Conservation (phyloP, 208 protist genomes). For the Borovskyia barvae region DNA sequence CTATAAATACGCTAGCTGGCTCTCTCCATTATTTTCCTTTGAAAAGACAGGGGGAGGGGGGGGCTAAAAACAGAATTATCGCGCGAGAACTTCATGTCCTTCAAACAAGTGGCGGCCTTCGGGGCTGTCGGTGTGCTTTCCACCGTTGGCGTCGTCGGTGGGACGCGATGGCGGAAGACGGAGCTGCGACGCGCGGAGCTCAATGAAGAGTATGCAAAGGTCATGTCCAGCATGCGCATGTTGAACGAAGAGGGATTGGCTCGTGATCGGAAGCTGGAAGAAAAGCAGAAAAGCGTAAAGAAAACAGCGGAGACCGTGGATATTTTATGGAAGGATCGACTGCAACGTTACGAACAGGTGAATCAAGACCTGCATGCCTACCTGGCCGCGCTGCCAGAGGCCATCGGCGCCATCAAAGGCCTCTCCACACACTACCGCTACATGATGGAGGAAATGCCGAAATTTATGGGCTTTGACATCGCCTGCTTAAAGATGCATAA, state of each 20-base stretch:
- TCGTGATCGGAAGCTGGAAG: slow-evolving; percentile 30
- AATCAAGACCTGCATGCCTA: slow-evolving; percentile 68
- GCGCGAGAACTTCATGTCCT: no score
- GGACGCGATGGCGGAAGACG: slow-evolving; percentile 43
- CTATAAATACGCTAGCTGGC: no score
- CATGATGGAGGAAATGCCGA: slow-evolving; percentile 73
- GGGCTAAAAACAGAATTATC: not conserved
- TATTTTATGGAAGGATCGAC: slow-evolving; percentile 69
- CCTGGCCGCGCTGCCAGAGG: slow-evolving; percentile 69
- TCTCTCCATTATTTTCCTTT: slow-evolving; percentile 19
- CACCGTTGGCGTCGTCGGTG: slow-evolving; percentile 29
- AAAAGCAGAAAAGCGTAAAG: slow-evolving; percentile 33
- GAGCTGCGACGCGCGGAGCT: slow-evolving; percentile 54
- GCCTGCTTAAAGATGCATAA: slow-evolving; percentile 80
- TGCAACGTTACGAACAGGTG: slow-evolving; percentile 62
- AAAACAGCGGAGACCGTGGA: slow-evolving; percentile 59
- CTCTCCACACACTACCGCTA: slow-evolving; percentile 80
- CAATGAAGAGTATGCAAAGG: slow-evolving; percentile 64
- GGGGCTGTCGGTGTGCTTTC: slow-evolving; percentile 33
- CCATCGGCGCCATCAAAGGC: slow-evolving; percentile 60
- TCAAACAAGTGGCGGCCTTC: slow-evolving; percentile 25
- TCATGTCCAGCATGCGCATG: slow-evolving; percentile 36
- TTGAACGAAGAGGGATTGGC: slow-evolving; percentile 46
- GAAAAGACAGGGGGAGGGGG: not conserved
- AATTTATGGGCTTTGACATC: slow-evolving; percentile 80